Conservation (phyloP, 2,329 filamentous ascomycete genomes). For the Coniochaeta ligniaria region DNA sequence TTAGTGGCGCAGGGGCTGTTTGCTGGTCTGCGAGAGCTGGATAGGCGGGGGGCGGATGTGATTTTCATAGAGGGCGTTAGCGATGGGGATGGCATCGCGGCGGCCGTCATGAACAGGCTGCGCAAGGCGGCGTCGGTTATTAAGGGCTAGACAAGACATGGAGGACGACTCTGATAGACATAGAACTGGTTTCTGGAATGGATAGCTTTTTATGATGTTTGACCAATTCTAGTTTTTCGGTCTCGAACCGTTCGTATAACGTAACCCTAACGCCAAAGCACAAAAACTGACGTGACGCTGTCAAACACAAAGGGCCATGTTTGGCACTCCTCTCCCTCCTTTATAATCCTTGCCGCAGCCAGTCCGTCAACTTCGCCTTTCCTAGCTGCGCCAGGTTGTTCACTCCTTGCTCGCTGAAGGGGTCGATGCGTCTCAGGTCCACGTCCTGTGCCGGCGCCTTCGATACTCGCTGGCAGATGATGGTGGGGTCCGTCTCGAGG, state of each 20-base stretch:
- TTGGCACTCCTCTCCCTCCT: constrained; percentile 6
- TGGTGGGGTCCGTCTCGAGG: constrained; percentile 91
- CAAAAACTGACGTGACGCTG: constrained; percentile 7
- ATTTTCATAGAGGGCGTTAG: constrained; percentile 89
- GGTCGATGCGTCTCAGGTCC: constrained; percentile 87
- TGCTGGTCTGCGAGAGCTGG: constrained; percentile 76
- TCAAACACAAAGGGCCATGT: background rate
- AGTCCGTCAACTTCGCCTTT: constrained; percentile 84
- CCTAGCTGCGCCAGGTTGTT: constrained; percentile 92
- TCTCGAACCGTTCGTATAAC: constrained; percentile 9
- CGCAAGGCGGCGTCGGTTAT: constrained; percentile 67
- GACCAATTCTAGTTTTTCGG: background rate
- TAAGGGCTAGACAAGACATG: constrained; percentile 33
- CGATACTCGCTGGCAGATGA: constrained; percentile 88
- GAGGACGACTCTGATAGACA: constrained; percentile 14
- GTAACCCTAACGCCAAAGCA: constrained; percentile 7
- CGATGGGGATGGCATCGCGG: constrained; percentile 73
- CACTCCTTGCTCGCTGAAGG: constrained; percentile 83
- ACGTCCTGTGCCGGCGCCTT: constrained; percentile 86
- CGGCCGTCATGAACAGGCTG: constrained; percentile 78
- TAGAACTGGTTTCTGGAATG: constrained; percentile 4
- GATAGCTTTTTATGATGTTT: background rate
- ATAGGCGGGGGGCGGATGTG: constrained; percentile 67
- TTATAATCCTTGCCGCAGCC: constrained; percentile 77
- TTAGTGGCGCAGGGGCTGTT: constrained; percentile 84